Evolutionary conservation across 495 filamentous ascomycete genomes (phyloP).

Genomic region (Talaromyces liani): DNA sequence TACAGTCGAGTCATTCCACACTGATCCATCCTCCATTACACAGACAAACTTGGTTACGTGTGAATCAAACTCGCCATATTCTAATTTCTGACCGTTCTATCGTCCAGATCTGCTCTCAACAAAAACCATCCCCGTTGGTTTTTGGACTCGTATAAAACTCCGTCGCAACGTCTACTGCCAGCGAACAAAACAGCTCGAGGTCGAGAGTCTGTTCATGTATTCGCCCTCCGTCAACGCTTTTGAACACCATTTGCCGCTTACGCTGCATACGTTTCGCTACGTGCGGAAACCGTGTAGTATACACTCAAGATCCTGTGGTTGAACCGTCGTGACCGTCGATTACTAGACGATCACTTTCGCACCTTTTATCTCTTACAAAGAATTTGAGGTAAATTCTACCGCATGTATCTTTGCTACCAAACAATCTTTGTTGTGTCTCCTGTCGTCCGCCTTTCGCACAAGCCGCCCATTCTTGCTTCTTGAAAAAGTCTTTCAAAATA

Average conservation of each 20-base stretch:
- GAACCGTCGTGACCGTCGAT: constrained; percentile 37
- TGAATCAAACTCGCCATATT: background rate
- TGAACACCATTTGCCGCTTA: constrained; percentile 78
- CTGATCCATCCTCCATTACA: background rate
- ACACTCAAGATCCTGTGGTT: constrained; percentile 80
- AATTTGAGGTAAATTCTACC: constrained; percentile 34
- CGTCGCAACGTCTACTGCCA: constrained; percentile 26
- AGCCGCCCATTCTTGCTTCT: constrained; percentile 11
- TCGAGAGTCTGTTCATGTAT: constrained; percentile 67
- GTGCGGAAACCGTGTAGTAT: constrained; percentile 81
- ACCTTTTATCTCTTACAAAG: constrained; percentile 29
- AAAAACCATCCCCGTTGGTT: constrained; percentile 1
- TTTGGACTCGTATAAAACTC: background rate
- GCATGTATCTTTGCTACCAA: constrained; percentile 49
- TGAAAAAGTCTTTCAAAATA: constrained; percentile 17
- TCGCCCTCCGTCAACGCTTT: constrained; percentile 66
- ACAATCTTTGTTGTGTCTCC: constrained; percentile 32
- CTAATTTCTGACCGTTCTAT: background rate
- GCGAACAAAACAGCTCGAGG: constrained; percentile 29
- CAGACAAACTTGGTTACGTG: background rate
- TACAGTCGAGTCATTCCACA: background rate
- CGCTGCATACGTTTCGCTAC: constrained; percentile 92
- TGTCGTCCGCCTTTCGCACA: constrained; percentile 28
- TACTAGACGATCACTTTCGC: constrained; percentile 43
- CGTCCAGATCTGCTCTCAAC: background rate